Base-by-base conservation (phyloP, 148 eudicot species). In the Linanthus parryae region DNA sequence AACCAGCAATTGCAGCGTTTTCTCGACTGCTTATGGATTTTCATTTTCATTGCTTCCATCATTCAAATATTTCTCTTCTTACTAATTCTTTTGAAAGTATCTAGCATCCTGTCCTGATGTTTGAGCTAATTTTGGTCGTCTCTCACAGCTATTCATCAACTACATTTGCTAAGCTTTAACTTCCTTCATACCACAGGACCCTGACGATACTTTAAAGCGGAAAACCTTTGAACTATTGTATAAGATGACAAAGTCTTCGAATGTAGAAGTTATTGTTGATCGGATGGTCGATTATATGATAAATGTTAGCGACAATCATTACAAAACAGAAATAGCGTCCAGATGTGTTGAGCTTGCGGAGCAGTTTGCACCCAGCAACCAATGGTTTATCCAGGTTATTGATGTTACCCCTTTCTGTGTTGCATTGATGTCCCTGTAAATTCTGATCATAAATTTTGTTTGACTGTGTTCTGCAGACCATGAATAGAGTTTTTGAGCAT, bases 261-360 rank as follows among this genome's bases (percentile, higher is more conserved):
- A 92, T 61, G 99, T 92, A 59, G 99, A 88, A 73, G 96, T 92
- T 52, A 92, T 92, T 69, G 96, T 84, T 30, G 96, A 84, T 56
- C 94, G 96, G 37, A 92, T 92, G 99, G 82, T 92, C 62, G 91
- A 80, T 56, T 92, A 92, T 74, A 77, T 88, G 87, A 83, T 84
- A 61, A 88, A 68, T 76, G 80, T 92, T 41, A 88, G 54, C 69
- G 99, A 92, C 70, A 92, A 62, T 70, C 96, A 92, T 72, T 88
- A 79, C 78, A 92, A 88, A 74, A 92, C 95, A 45, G 96, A 92
- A 68, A 92, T 78, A 73, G 90, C 99, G 18, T 92, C 99, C 29
- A 79, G 99, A 57, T 88, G 96, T 75, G 91, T 87, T 57, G 99
- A 92, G 72, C 99, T 92, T 73, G 99, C 94, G 7, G 99, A 92